Evolutionary conservation across 2,329 filamentous ascomycete genomes (phyloP).

Genomic region (Calonectria henricotiae): DNA sequence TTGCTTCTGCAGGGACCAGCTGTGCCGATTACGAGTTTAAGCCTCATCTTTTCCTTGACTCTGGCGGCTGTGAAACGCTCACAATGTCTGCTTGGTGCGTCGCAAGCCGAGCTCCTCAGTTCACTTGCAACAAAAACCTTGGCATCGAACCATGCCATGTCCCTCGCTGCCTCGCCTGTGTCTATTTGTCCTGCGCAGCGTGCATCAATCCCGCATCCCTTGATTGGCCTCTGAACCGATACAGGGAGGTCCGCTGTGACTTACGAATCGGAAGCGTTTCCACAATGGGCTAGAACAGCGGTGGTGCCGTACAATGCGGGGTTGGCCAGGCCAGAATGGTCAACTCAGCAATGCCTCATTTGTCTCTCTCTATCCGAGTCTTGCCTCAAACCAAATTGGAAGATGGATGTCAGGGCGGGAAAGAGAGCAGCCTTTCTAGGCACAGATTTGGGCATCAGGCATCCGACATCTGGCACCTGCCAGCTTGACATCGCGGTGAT

Average conservation of each 20-base stretch:
- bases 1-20: neutral
- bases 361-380: neutral
- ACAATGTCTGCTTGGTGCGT: neutral
- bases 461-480: neutral
- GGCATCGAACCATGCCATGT: neutral
- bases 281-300: conserved; percentile 8
- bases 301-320: conserved; percentile 6
- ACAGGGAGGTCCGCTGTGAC: neutral
- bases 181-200: too few relatives aligned
- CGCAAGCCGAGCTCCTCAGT: neutral
- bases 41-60: neutral
- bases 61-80: neutral
- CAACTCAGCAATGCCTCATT: neutral
- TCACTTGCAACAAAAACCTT: neutral
- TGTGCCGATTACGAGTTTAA: neutral
- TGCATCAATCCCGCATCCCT: neutral
- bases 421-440: neutral
- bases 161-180: neutral
- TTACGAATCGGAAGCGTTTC: conserved; percentile 12
- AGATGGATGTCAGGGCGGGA: neutral
- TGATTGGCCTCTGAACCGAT: neutral
- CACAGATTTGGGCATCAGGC: neutral
- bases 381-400: neutral
- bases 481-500: neutral
- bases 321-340: neutral